Conservation (phyloP, 2,329 filamentous ascomycete genomes). For the Hypoxylon sp. region DNA sequence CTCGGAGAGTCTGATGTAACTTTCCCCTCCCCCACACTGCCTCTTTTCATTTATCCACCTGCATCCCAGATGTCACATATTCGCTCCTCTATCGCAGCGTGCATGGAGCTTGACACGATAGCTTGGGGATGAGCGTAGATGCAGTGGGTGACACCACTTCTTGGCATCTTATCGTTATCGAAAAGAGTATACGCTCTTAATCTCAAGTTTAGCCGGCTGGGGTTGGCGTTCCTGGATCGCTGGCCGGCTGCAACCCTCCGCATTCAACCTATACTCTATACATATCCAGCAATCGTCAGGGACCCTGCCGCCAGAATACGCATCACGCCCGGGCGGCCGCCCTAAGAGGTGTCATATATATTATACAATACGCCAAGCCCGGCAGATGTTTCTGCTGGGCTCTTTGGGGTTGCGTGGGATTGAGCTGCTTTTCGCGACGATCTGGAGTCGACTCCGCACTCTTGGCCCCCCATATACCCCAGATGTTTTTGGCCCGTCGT, state of each 20-base stretch:
- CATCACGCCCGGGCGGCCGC: slow-evolving; percentile 34
- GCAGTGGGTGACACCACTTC: slow-evolving; percentile 30
- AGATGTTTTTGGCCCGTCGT: slow-evolving; percentile 15
- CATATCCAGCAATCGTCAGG: slow-evolving; percentile 30
- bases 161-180: slow-evolving; percentile 46
- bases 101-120: slow-evolving; percentile 33
- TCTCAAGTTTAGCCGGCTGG: slow-evolving; percentile 45
- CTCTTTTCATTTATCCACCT: slow-evolving; percentile 46
- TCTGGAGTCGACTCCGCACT: slow-evolving; percentile 38
- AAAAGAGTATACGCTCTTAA: slow-evolving; percentile 44
- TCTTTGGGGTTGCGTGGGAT: slow-evolving; percentile 34
- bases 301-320: slow-evolving; percentile 28
- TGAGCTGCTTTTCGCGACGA: slow-evolving; percentile 25
- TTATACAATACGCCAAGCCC: slow-evolving; percentile 43
- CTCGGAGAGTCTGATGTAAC: slow-evolving; percentile 41
- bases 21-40: slow-evolving; percentile 44
- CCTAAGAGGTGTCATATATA: slow-evolving; percentile 40
- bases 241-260: slow-evolving; percentile 43
- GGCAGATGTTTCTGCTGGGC: slow-evolving; percentile 42
- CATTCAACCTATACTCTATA: slow-evolving; percentile 37
- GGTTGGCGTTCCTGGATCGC: slow-evolving; percentile 37
- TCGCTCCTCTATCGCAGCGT: slow-evolving; percentile 10
- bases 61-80: slow-evolving; percentile 39
- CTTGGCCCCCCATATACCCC: slow-evolving; percentile 24
- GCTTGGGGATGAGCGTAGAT: slow-evolving; percentile 16